phyloP scores from a whole-genome alignment of 371 early-diverging fungal genomes.

The Circinella minor region DNA sequence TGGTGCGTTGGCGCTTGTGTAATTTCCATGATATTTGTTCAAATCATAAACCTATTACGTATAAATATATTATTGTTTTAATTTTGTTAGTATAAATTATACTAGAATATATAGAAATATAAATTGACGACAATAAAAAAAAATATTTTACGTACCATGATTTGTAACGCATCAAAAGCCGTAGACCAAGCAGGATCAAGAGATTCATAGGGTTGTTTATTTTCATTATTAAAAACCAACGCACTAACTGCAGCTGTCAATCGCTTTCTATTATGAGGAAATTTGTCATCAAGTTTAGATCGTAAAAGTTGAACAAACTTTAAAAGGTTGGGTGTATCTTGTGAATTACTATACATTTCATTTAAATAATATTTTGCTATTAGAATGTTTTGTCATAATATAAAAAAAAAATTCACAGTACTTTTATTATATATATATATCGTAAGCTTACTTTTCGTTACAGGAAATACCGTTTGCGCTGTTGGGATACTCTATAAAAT shows the following conservation, averaged over 20 bases:
- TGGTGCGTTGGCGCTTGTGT: slow-evolving; percentile 65
- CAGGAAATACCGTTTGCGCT: slow-evolving; percentile 38
- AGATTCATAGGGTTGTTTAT: slow-evolving; percentile 15
- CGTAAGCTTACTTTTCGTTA: slow-evolving; percentile 33
- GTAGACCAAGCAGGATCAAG: slow-evolving; percentile 16
- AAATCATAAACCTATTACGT: slow-evolving; percentile 42
- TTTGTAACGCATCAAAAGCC: slow-evolving; percentile 20
- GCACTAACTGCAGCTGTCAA: slow-evolving; percentile 26
- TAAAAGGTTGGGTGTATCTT: slow-evolving; percentile 60
- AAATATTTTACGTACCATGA: slow-evolving; percentile 23
- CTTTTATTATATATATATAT: neutral
- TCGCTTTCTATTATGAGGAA: slow-evolving; percentile 21
- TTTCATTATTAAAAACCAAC: slow-evolving; percentile 21
- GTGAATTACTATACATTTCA: slow-evolving; percentile 24
- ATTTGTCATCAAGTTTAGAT: slow-evolving; percentile 22
- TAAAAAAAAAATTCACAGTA: neutral
- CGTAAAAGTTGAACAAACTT: slow-evolving; percentile 27
- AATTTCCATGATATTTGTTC: slow-evolving; percentile 27
- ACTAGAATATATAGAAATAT: neutral
- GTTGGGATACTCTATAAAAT: slow-evolving; percentile 43
- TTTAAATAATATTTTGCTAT: neutral
- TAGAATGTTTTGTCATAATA: neutral
- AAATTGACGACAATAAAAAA: neutral
- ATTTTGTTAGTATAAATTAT: neutral
- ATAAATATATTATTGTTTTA: neutral